These are phyloP conservation scores for Penicillium sp. DNA, from an alignment of 2,329 filamentous ascomycete species.

Conservation along the genomic window DNA sequence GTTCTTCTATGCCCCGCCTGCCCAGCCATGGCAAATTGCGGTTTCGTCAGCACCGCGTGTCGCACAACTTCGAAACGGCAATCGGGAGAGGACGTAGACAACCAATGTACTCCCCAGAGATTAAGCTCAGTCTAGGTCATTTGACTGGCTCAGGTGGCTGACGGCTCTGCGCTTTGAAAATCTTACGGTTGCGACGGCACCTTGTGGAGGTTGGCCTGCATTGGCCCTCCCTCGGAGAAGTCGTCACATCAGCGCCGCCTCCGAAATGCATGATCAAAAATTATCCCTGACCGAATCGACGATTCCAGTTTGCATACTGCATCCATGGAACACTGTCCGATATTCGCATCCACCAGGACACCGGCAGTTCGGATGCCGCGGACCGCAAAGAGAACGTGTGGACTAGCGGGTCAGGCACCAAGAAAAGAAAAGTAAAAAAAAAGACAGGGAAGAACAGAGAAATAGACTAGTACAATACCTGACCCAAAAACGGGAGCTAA, in stretches of 20 bases:
- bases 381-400: conserved; percentile 17
- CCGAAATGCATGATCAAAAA: conserved; percentile 1
- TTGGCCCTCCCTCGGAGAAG: conserved; percentile 1
- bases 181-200: conserved; percentile 10
- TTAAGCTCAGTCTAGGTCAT: conserved; percentile 16
- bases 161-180: conserved; percentile 1
- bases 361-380: conserved; percentile 15
- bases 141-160: conserved; percentile 20
- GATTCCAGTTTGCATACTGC: background rate
- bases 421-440: background rate
- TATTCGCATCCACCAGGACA: conserved; percentile 2
- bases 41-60: conserved; percentile 22
- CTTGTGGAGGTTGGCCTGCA: conserved; percentile 2
- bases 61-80: conserved; percentile 8
- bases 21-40: conserved; percentile 15
- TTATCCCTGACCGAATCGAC: background rate
- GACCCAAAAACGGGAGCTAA: background rate
- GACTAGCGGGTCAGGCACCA: conserved; percentile 9
- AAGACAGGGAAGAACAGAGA: too few relatives aligned
- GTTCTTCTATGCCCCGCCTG: background rate
- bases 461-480: too few relatives aligned
- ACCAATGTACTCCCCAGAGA: background rate
- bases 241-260: background rate
- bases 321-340: background rate
- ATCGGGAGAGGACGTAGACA: background rate